Evolutionary conservation across 2,329 filamentous ascomycete species (phyloP).

Genomic region (Phyllosticta citribraziliensis): DNA sequence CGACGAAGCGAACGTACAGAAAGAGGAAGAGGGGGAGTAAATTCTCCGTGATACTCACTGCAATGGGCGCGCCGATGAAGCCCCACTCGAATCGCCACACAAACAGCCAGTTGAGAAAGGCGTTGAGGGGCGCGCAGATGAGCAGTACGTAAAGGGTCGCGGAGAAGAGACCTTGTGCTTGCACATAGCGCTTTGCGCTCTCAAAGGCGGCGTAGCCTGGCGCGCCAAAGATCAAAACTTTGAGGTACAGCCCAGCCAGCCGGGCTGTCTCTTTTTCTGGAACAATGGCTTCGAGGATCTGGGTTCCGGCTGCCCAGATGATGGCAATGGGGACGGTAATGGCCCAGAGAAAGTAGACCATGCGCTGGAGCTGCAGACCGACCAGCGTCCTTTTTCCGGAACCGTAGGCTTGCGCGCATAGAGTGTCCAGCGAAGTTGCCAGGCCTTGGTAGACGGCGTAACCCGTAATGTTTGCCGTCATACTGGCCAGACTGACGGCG

Average conservation of each 20-base stretch:
- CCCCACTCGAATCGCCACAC: conserved; percentile 50
- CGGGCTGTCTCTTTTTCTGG: conserved; percentile 61
- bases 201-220: conserved; percentile 72
- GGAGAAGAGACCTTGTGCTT: conserved; percentile 78
- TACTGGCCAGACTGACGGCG: conserved; percentile 37
- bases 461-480: conserved; percentile 47
- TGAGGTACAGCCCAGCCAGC: conserved; percentile 65
- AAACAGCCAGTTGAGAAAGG: conserved; percentile 68
- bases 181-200: conserved; percentile 72
- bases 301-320: conserved; percentile 60
- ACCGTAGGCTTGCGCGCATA: conserved; percentile 89
- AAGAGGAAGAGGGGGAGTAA: conserved; percentile 64
- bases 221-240: conserved; percentile 58
- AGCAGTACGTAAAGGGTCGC: conserved; percentile 76
- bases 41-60: conserved; percentile 65
- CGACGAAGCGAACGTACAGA: conserved; percentile 59
- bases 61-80: conserved; percentile 72
- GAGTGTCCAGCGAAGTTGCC: conserved; percentile 80
- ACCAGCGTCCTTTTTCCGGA: conserved; percentile 84
- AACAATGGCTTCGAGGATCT: conserved; percentile 54
- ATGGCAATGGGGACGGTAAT: conserved; percentile 63
- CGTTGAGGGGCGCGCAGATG: conserved; percentile 73
- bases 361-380: conserved; percentile 70
- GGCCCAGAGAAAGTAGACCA: conserved; percentile 66
- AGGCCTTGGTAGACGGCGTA: conserved; percentile 43